Base-by-base conservation (phyloP, 495 filamentous ascomycete genomes). In the Penicillium subrubescens region DNA sequence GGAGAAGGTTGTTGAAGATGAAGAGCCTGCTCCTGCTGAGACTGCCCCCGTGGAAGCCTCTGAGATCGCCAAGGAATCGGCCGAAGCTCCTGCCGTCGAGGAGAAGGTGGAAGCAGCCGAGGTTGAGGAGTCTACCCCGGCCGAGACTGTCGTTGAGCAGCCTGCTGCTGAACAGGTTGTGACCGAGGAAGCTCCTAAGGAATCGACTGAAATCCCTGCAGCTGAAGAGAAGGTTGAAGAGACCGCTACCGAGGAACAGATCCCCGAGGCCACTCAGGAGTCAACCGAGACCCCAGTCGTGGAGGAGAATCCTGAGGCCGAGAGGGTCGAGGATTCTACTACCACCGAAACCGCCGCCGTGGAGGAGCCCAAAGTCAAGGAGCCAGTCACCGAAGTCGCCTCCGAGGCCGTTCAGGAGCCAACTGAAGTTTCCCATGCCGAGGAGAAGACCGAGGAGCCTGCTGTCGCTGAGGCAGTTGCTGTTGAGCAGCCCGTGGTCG, bases 191-290 rank as follows among this genome's bases (percentile, higher is more conserved):
- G 44, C 65, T 39, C 51, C 57, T 19, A 61, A 55, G 19, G 50
- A 59, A 12, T 63, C 67, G 46, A 67, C 62, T 33, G 52, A 62
- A 41, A 59, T 70, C 25, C 25, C 71, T 10, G 29, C 48, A 41
- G 37, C 44, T 2, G 67, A 69, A 50, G 67, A 69, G 54, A 46
- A 44, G 41, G 48, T 44, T 25, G 61, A 68, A 34, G 65, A 65
- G 39, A 11, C 65, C 0, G 43, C 56, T 17, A 27, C 43, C 14
- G 66, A 75, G 39, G 66, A 58, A 11, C 19, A 21, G 43, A 19
- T 8, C 43, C 19, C 43, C 4, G 43, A 46, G 11, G 6, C 19
- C 8, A 11, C 19, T 10, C 19, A 46, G 43, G 8, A 46, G 43
- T 1, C 43, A 2, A 46, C 12, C 19, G 43, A 46, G 19, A 46